Evolutionary conservation across 192 early-diverging fungal genomes (phyloP).

Genomic region (Polychytrium aggregatum): DNA sequence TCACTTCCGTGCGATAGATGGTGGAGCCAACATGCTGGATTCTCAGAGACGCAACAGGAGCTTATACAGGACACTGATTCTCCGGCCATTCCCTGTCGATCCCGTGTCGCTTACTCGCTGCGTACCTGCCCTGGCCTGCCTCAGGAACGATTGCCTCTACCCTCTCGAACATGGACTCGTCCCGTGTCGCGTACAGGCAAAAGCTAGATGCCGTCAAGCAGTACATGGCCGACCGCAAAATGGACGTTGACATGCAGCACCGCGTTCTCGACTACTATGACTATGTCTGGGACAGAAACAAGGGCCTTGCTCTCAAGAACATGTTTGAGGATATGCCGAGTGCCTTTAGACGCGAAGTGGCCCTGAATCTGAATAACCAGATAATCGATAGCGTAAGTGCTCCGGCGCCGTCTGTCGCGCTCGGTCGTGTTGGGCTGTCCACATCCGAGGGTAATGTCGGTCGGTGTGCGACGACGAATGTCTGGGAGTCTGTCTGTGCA

Average conservation of each 20-base stretch:
- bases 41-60: no score
- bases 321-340: slow-evolving; percentile 40
- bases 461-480: no score
- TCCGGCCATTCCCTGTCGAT: no score
- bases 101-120: no score
- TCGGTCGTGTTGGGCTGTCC: no score
- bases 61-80: no score
- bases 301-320: slow-evolving; percentile 34
- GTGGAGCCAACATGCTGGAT: no score
- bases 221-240: slow-evolving; percentile 38
- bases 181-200: slow-evolving; percentile 37
- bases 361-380: slow-evolving; percentile 34
- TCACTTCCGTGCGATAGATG: no score
- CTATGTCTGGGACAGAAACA: slow-evolving; percentile 45
- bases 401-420: no score
- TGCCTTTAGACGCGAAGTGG: slow-evolving; percentile 40
- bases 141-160: slow-evolving; percentile 38
- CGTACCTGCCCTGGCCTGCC: neutral
- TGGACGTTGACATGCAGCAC: slow-evolving; percentile 41
- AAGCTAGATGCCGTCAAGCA: slow-evolving; percentile 37
- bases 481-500: no score
- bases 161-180: slow-evolving; percentile 43
- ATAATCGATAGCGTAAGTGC: slow-evolving; percentile 37
- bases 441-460: no score
- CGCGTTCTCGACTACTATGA: slow-evolving; percentile 40